These are phyloP conservation scores for Triangularia verruculosa DNA, from an alignment of 2,329 filamentous ascomycete genomes.

Conservation along the genomic window DNA sequence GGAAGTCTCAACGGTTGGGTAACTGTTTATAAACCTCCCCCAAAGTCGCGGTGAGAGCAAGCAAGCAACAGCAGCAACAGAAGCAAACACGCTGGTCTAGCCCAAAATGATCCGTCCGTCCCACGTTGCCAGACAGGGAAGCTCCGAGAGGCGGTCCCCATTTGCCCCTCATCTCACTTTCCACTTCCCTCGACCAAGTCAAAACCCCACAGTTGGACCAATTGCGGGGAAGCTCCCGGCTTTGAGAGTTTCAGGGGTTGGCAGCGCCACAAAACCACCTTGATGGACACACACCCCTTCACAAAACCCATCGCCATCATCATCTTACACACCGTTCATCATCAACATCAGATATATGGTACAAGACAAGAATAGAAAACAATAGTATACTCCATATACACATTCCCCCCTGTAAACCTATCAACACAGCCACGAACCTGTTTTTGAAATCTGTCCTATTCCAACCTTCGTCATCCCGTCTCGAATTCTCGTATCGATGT, in stretches of 20 bases:
- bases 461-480: background rate
- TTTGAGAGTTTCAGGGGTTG: background rate
- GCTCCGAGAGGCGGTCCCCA: conserved; percentile 1
- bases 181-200: too few species aligned
- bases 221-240: conserved; percentile 1
- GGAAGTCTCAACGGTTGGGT: background rate
- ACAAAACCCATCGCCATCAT: too few species aligned
- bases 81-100: conserved; percentile 5
- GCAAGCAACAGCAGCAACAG: background rate
- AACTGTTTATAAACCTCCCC: background rate
- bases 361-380: background rate
- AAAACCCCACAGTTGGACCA: background rate
- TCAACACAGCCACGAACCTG: background rate
- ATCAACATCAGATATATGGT: background rate
- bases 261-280: background rate
- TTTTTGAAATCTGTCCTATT: background rate
- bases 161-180: conserved; percentile 12
- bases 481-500: background rate
- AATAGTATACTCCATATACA: background rate
- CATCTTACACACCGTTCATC: background rate
- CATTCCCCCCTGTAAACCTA: background rate
- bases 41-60: background rate
- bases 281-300: background rate
- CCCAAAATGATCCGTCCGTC: background rate
- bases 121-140: conserved; percentile 9